Percentiles rank a stretch among this genome's conserved stretches.
These are phyloP conservation scores for Pyrenopolyporus hunteri DNA, from an alignment of 495 filamentous ascomycete genomes.

Conservation along the genomic window DNA sequence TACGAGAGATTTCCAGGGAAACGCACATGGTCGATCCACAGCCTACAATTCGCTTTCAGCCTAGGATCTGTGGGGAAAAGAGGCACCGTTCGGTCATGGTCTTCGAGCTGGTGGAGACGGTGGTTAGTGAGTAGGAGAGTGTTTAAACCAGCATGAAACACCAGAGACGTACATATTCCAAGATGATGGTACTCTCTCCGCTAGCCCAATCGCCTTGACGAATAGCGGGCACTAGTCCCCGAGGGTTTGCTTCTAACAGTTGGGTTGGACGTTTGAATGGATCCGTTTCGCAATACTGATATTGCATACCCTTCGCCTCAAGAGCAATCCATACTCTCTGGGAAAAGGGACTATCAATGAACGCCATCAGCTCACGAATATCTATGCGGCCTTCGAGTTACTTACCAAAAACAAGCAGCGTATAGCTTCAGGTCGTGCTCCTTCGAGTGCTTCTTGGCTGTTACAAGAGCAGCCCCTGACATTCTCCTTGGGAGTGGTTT, in stretches of 20 bases:
- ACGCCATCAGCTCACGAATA: conserved; percentile 17
- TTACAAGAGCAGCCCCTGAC: conserved; percentile 75
- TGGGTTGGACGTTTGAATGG: conserved; percentile 75
- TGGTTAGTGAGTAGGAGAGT: not conserved
- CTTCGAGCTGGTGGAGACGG: conserved; percentile 67
- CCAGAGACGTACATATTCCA: conserved; percentile 76
- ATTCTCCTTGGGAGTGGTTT: conserved; percentile 85
- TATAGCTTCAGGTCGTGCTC: conserved; percentile 80
- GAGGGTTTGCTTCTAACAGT: conserved; percentile 84
- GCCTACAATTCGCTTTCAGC: conserved; percentile 74
- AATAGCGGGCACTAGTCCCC: conserved; percentile 84
- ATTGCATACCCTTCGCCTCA: conserved; percentile 81
- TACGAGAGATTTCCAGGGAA: not conserved
- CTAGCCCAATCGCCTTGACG: conserved; percentile 85
- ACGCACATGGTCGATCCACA: conserved; percentile 88
- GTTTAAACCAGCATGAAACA: not conserved
- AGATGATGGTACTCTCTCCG: conserved; percentile 83
- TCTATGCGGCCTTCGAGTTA: conserved; percentile 6
- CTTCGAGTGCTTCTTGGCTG: conserved; percentile 73
- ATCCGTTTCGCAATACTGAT: conserved; percentile 93
- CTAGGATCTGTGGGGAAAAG: conserved; percentile 74
- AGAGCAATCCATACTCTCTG: conserved; percentile 96
- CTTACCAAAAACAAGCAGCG: conserved; percentile 90
- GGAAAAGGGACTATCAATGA: conserved; percentile 64
- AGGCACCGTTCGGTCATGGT: conserved; percentile 64